Evolutionary conservation across 257 asterid species (phyloP), one percentile per base, ranked within the genome.

Genomic region (Avicennia marina): DNA sequence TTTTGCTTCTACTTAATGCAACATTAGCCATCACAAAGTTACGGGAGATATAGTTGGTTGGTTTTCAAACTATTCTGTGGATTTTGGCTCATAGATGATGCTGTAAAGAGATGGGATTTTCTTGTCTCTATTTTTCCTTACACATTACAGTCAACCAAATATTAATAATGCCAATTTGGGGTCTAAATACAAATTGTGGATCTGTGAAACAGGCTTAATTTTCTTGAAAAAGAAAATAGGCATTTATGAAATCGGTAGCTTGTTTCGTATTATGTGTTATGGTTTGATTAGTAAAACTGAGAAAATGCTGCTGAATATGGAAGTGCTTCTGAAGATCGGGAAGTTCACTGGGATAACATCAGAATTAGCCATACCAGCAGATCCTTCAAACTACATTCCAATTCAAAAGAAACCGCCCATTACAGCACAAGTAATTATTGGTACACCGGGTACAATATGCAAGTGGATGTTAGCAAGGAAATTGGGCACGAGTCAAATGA

Each of bases 301-400:
- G 17, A 63, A 61, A 42, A 43, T 73, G 27, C 2, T 68, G 34
- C 87, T 87, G 98, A 87, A 91, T 73, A 78, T 80, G 95, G 94
- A 91, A 58, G 98, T 91, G 61, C 83, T 91, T 11, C 64, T 83
- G 78, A 88, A 77, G 85, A 91, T 91, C 96, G 96, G 94, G 40
- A 85, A 83, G 77, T 85, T 62, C 75, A 78, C 90, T 11, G 94
- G 88, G 64, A 81, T 88, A 63, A 78, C 86, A 41, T 81, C 96
- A 7, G 91, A 77, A 69, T 67, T 88, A 60, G 96, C 79, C 19
- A 75, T 91, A 48, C 98, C 98, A 0, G 29, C 81, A 20, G 90
- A 81, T 62, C 18, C 54, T 4, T 46, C 80, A 22, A 77, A 65
- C 61, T 79, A 76, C 58, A 6, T 91, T 27, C 87, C 90, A 7